These are phyloP conservation scores for Crucihimalaya himalaica DNA, from an alignment of 345 rosid genomes.

Conservation along the genomic window DNA sequence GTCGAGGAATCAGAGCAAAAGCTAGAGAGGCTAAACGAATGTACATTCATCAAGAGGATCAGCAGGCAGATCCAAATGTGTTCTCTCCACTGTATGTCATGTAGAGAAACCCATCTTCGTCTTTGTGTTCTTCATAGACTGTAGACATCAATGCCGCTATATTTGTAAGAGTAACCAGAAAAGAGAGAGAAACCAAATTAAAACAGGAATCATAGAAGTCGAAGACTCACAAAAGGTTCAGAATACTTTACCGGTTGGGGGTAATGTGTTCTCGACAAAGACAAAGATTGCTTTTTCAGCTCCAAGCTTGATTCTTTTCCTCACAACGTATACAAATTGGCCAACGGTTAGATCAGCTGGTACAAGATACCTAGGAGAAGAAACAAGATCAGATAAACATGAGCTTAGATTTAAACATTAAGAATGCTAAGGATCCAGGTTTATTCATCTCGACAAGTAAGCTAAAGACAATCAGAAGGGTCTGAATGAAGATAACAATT, in stretches of 20 bases:
- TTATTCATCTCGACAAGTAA: background rate
- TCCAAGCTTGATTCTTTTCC: constrained; percentile 80
- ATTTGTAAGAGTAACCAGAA: constrained; percentile 18
- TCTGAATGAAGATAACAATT: background rate
- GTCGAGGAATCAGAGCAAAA: constrained; percentile 17
- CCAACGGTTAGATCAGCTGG: constrained; percentile 85
- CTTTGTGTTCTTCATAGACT: constrained; percentile 78
- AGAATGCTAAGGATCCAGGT: background rate
- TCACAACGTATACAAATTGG: constrained; percentile 80
- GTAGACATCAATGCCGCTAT: constrained; percentile 79
- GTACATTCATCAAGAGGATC: constrained; percentile 33
- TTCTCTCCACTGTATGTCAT: constrained; percentile 88
- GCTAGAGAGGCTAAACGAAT: constrained; percentile 10
- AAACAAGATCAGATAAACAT: background rate
- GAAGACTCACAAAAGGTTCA: background rate
- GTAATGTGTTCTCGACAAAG: constrained; percentile 74
- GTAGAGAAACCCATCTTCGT: constrained; percentile 82
- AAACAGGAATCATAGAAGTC: background rate
- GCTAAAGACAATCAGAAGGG: background rate
- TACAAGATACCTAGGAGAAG: constrained; percentile 64
- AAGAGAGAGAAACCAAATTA: background rate
- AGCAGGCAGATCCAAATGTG: constrained; percentile 57
- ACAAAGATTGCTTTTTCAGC: constrained; percentile 88
- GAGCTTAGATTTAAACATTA: background rate
- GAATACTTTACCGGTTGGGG: constrained; percentile 59